A percentile compares a stretch with the other conserved stretches of the same genome.
phyloP scores from a whole-genome alignment of 306 rosid species.

The Macrotyloma uniflorum region DNA sequence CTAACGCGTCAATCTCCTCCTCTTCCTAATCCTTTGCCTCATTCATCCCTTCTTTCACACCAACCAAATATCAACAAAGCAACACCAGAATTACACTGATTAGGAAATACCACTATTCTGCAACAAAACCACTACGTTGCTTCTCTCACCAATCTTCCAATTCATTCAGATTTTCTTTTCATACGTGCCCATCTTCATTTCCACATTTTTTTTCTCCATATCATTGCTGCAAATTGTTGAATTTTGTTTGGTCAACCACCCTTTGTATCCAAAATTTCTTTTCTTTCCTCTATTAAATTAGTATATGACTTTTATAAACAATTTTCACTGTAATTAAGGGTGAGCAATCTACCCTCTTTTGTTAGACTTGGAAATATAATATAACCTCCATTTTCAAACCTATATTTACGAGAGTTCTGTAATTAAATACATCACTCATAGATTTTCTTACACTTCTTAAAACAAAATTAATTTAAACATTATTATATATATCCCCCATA shows the following conservation, averaged over 20 bases:
- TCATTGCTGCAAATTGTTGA: background rate
- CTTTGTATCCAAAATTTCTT: background rate
- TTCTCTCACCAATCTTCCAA: background rate
- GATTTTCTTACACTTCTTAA: background rate
- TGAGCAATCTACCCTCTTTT: background rate
- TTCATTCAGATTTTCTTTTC: background rate
- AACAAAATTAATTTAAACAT: background rate
- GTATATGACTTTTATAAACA: background rate
- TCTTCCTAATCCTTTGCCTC: background rate
- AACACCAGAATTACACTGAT: background rate
- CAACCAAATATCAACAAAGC: background rate
- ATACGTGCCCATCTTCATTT: background rate
- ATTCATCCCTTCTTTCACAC: background rate
- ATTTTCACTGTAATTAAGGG: background rate
- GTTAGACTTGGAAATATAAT: background rate
- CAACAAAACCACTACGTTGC: background rate
- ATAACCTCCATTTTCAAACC: too few relatives aligned
- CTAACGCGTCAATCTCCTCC: constrained; percentile 57
- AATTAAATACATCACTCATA: too few relatives aligned
- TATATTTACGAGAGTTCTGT: too few relatives aligned
- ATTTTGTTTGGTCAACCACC: background rate
- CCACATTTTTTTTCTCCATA: background rate
- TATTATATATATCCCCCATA: background rate
- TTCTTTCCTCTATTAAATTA: background rate
- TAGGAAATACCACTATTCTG: background rate